Evolutionary conservation across 805 yeast genomes (phyloP).

Genomic region (Suhomyces faveliae): DNA sequence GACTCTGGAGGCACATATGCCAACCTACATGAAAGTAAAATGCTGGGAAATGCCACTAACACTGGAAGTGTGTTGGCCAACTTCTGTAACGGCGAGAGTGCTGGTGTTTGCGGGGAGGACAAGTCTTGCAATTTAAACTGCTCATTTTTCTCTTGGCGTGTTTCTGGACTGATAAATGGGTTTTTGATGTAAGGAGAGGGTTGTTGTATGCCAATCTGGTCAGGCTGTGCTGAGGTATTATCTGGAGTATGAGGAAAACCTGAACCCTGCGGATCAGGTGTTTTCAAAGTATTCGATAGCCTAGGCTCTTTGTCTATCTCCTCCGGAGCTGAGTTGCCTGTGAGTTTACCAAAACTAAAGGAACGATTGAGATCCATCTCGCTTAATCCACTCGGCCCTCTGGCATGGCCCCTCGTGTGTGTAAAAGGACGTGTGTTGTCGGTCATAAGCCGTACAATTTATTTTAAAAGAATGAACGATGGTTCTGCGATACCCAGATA

Average conservation of each 20-base stretch:
- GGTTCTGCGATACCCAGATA: neutral
- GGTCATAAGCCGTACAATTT: neutral
- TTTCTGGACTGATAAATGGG: neutral
- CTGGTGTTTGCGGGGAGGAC: neutral
- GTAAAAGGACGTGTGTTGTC: neutral
- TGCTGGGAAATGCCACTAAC: slow-evolving; percentile 31
- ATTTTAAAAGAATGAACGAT: neutral
- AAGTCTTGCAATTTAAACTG: neutral
- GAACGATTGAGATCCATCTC: neutral
- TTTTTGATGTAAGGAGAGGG: neutral
- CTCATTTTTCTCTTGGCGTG: neutral
- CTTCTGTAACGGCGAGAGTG: neutral
- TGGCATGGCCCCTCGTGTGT: slow-evolving; percentile 2
- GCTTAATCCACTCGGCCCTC: neutral
- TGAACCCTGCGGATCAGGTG: neutral
- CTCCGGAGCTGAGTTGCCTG: neutral
- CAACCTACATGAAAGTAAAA: slow-evolving; percentile 25
- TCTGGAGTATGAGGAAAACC: neutral
- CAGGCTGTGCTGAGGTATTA: neutral
- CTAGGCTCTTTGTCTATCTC: neutral
- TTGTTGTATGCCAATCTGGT: neutral
- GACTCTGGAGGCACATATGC: slow-evolving; percentile 12
- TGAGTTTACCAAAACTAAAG: slow-evolving; percentile 4
- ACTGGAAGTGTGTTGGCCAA: slow-evolving; percentile 32
- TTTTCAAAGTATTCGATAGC: neutral